Evolutionary conservation across 2,329 filamentous ascomycete species (phyloP).

Genomic region (Pleurostoma richardsiae): DNA sequence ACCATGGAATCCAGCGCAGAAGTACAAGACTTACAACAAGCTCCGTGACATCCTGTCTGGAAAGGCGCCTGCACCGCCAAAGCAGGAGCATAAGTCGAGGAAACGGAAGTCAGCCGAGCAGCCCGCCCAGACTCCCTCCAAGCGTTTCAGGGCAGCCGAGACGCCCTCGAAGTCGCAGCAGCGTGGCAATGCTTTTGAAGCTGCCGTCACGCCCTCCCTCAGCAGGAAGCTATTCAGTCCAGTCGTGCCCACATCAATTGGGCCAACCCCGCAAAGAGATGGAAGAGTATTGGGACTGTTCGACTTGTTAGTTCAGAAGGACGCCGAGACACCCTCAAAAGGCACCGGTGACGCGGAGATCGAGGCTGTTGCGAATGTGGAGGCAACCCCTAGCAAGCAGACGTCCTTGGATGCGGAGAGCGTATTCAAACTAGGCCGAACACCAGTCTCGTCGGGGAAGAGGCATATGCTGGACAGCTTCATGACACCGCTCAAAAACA

Average conservation of each 20-base stretch:
- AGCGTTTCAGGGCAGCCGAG: slow-evolving; percentile 39
- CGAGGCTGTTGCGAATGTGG: slow-evolving; percentile 24
- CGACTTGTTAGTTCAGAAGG: slow-evolving; percentile 56
- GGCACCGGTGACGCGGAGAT: slow-evolving; percentile 20
- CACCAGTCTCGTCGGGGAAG: slow-evolving; percentile 53
- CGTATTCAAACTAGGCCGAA: slow-evolving; percentile 32
- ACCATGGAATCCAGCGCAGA: slow-evolving; percentile 43
- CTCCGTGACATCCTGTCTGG: slow-evolving; percentile 54
- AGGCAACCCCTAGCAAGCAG: slow-evolving; percentile 44
- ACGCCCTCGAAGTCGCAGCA: slow-evolving; percentile 39
- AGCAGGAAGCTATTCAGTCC: slow-evolving; percentile 58
- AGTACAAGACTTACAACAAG: slow-evolving; percentile 74
- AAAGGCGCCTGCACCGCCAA: slow-evolving; percentile 36
- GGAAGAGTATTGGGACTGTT: slow-evolving; percentile 74
- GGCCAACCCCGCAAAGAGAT: slow-evolving; percentile 76
- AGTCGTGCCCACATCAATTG: slow-evolving; percentile 55
- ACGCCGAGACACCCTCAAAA: slow-evolving; percentile 43
- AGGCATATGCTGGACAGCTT: slow-evolving; percentile 58
- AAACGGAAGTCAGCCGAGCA: slow-evolving; percentile 35
- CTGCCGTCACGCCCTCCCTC: slow-evolving; percentile 49
- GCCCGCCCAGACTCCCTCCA: slow-evolving; percentile 42
- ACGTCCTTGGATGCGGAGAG: slow-evolving; percentile 21
- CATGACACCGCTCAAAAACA: slow-evolving; percentile 56
- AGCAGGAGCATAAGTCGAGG: slow-evolving; percentile 21
- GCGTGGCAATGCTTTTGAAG: slow-evolving; percentile 10